Evolutionary conservation across 768 basidiomycete genomes (phyloP), one percentile per base, ranked within the genome.

Genomic region (Suillus cothurnatus): DNA sequence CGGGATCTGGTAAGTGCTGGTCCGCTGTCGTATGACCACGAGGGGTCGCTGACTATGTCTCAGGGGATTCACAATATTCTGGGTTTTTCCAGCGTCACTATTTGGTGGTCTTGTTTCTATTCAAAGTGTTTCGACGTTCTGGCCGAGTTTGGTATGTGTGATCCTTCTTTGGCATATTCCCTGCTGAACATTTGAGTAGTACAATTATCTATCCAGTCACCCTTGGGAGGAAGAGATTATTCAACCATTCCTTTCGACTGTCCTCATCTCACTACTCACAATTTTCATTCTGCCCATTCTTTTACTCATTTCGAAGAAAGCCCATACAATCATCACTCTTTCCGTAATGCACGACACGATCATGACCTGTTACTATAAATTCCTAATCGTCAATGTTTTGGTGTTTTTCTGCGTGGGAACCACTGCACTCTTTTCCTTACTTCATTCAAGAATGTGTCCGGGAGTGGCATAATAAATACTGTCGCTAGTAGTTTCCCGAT

Each of bases 331-430:
- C 65, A 88, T 88, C 65, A 95, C 93, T 1, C 84, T 93, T 49
- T 90, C 90, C 41, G 85, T 85, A 17, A 83, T 95, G 66, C 92
- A 95, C 75, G 92, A 96, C 77, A 82, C 83, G 38, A 93, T 94
- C 70, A 84, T 94, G 85, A 88, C 87, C 28, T 85, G 93, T 43
- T 95, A 94, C 73, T 93, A 93, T 82, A 94, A 94, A 74, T 94
- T 94, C 74, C 83, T 94, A 36, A 83, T 92, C 58, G 88, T 91
- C 66, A 93, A 94, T 71, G 88, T 93, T 57, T 76, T 92, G 39
- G 85, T 92, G 32, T 92, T 92, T 78, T 92, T 92, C 72, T 92
- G 91, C 67, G 87, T 93, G 41, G 93, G 93, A 14, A 90, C 88
- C 11, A 85, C 86, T 17, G 86, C 90, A 2, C 73, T 94, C 69